Conservation (phyloP, 176 grass and related monocot species). For the Phragmites australis region DNA sequence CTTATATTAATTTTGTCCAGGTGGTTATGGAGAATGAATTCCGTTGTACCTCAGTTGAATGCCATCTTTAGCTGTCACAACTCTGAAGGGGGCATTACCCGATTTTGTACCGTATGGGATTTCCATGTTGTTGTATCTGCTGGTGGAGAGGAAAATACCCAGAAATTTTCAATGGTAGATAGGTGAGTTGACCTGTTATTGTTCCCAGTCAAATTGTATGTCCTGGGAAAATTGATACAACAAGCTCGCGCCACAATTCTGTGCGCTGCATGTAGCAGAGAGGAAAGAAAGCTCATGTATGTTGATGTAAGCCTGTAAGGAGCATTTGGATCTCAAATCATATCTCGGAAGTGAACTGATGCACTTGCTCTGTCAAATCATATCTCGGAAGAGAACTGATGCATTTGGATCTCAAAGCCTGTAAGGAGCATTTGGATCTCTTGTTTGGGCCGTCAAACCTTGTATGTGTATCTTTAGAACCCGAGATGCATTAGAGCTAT, state of each 20-base stretch:
- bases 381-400: too few species aligned
- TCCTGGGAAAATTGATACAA: background rate
- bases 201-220: background rate
- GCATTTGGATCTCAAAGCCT: too few species aligned
- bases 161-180: background rate
- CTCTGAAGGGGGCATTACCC: background rate
- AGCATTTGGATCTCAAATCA: background rate
- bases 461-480: background rate
- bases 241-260: background rate
- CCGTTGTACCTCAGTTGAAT: background rate
- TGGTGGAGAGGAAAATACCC: background rate
- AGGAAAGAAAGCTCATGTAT: background rate
- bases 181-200: background rate
- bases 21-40: background rate
- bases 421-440: too few species aligned
- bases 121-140: slow-evolving; percentile 19
- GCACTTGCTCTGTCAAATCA: too few species aligned
- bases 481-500: background rate
- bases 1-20: background rate
- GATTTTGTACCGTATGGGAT: slow-evolving; percentile 18
- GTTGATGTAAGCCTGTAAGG: background rate
- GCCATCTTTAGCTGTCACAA: background rate
- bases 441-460: background rate
- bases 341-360: background rate
- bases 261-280: background rate